A percentile compares a stretch with the other conserved stretches of the same genome.
Evolutionary conservation across 2,329 filamentous ascomycete species (phyloP).

Genomic region (Botrytis fragariae): DNA sequence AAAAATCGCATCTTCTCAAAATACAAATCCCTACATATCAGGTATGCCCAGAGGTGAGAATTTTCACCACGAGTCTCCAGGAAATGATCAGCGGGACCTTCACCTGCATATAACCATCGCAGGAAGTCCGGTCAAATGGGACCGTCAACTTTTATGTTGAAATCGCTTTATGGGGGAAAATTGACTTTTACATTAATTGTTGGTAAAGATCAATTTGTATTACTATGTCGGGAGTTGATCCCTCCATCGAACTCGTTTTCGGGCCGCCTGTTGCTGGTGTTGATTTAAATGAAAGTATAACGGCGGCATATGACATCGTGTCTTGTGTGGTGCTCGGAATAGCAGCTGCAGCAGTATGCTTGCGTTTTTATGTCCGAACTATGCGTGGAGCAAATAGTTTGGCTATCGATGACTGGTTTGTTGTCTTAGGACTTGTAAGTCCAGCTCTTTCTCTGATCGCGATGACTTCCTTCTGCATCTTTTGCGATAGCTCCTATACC

Average conservation of each 20-base stretch:
- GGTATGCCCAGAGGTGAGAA: neutral
- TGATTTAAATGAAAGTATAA: slow-evolving; percentile 4
- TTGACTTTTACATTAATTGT: slow-evolving; percentile 2
- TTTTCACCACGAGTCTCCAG: neutral
- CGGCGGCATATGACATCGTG: slow-evolving; percentile 8
- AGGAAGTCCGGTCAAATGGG: slow-evolving; percentile 7
- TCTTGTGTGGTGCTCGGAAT: slow-evolving; percentile 15
- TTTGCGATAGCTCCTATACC: neutral
- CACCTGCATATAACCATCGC: neutral
- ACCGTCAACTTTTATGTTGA: neutral
- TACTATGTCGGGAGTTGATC: slow-evolving; percentile 5
- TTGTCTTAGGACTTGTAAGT: slow-evolving; percentile 13
- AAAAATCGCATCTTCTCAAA: neutral
- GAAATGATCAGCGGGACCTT: slow-evolving; percentile 4
- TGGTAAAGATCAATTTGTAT: neutral
- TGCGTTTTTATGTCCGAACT: slow-evolving; percentile 11
- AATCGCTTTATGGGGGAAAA: neutral
- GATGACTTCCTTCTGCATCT: neutral
- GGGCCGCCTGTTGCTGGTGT: slow-evolving; percentile 3
- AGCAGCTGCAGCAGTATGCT: slow-evolving; percentile 4
- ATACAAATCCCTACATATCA: neutral
- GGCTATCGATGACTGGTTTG: slow-evolving; percentile 14
- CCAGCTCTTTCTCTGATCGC: neutral
- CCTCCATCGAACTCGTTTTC: slow-evolving; percentile 1
- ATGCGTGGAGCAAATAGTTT: slow-evolving; percentile 3